phyloP scores from a whole-genome alignment of 129 eudicot species.

The Flaveria bidentis region DNA sequence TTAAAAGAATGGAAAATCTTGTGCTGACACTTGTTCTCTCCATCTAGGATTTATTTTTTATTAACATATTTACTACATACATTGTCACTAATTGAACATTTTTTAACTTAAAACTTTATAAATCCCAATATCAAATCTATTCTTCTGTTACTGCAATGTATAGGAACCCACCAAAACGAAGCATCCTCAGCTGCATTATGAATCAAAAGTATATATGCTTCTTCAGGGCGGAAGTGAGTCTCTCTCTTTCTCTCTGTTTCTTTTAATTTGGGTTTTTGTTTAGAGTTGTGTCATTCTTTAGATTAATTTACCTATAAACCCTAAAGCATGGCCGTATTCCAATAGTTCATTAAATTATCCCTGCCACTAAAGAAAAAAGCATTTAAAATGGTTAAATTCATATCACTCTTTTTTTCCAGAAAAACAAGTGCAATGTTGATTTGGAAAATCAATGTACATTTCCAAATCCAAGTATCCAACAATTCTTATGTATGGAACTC shows the following conservation, averaged over 20 bases:
- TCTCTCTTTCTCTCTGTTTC: background rate
- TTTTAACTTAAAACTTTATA: background rate
- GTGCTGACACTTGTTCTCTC: conserved; percentile 11
- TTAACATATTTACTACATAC: conserved; percentile 9
- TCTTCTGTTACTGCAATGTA: conserved; percentile 8
- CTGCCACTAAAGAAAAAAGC: background rate
- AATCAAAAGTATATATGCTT: conserved; percentile 76
- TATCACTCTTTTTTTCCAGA: background rate
- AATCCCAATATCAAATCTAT: background rate
- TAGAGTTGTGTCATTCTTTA: background rate
- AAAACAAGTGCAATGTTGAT: background rate
- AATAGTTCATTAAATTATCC: conserved; percentile 5
- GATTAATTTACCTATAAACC: background rate
- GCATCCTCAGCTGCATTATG: conserved; percentile 86
- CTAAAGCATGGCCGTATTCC: background rate
- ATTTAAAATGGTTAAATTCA: background rate
- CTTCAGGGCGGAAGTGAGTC: conserved; percentile 86
- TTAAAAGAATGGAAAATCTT: background rate
- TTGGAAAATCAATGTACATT: background rate
- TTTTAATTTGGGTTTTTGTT: background rate
- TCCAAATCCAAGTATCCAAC: background rate
- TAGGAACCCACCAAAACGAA: conserved; percentile 83
- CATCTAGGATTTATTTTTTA: background rate
- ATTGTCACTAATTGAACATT: background rate
- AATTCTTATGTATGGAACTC: background rate